Conservation (phyloP, 306 rosid genomes). For the Delonix regia region DNA sequence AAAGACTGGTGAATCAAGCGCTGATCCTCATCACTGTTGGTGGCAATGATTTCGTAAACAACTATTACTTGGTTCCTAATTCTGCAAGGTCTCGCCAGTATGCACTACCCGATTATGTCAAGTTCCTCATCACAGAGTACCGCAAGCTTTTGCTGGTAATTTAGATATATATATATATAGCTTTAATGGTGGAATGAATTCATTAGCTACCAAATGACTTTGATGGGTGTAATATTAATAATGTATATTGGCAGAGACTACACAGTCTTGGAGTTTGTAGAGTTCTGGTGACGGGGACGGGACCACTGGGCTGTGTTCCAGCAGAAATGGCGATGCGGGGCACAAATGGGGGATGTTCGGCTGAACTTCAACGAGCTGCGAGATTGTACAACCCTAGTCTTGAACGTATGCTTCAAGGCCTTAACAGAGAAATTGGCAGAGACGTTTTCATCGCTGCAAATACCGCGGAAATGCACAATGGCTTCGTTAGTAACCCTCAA, state of each 20-base stretch:
- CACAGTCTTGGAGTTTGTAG: conserved; percentile 54
- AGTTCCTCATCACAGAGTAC: conserved; percentile 52
- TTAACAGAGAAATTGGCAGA: conserved; percentile 49
- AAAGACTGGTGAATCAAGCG: conserved; percentile 43
- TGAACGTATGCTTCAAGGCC: conserved; percentile 35
- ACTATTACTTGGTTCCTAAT: conserved; percentile 53
- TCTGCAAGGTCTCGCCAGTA: conserved; percentile 58
- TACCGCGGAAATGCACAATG: conserved; percentile 42
- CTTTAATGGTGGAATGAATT: no score
- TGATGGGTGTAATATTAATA: no score
- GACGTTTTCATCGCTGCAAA: conserved; percentile 55
- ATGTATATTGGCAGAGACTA: conserved; percentile 36
- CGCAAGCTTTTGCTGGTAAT: conserved; percentile 50
- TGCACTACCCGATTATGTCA: conserved; percentile 53
- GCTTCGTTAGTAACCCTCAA: conserved; percentile 52
- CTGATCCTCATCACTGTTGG: conserved; percentile 55
- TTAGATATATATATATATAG: no score
- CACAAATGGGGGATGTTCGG: conserved; percentile 54
- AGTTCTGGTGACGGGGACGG: conserved; percentile 65
- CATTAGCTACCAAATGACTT: no score
- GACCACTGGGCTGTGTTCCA: conserved; percentile 67
- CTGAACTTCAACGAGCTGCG: conserved; percentile 53
- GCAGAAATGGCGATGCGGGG: conserved; percentile 60
- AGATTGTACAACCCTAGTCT: conserved; percentile 58
- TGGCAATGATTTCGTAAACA: conserved; percentile 68